Conservation (phyloP, 192 early-diverging fungal species). For the Ambispora gerdemannii region DNA sequence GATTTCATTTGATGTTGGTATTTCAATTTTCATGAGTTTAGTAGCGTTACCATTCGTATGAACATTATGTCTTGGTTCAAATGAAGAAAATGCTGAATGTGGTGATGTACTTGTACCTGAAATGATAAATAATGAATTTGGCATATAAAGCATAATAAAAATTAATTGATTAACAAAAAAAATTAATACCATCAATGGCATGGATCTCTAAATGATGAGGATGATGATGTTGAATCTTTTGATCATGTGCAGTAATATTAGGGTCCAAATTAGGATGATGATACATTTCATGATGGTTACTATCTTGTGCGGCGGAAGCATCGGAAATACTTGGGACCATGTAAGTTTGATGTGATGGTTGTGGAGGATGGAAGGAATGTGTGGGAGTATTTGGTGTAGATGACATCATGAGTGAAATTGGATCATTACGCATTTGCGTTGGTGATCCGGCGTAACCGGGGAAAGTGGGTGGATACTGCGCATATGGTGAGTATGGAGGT, state of each 20-base stretch:
- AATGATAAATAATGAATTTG: not conserved
- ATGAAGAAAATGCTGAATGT: conserved; percentile 27
- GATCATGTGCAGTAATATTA: conserved; percentile 11
- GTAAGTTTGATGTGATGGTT: conserved; percentile 32
- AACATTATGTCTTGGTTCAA: conserved; percentile 12
- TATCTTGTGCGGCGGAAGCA: conserved; percentile 32
- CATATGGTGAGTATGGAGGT: conserved; percentile 25
- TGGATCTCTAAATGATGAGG: conserved; percentile 15
- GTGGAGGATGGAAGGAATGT: conserved; percentile 16
- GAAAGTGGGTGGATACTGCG: conserved; percentile 25
- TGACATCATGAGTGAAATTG: conserved; percentile 13
- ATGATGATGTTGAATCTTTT: conserved; percentile 16
- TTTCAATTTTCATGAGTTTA: conserved; percentile 16
- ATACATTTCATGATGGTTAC: conserved; percentile 36
- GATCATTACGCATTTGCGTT: conserved; percentile 14
- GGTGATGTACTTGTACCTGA: not conserved
- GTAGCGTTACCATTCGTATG: not conserved
- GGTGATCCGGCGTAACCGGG: not conserved
- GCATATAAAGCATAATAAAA: too few species aligned
- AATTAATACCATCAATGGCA: conserved; percentile 7
- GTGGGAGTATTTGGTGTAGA: not conserved
- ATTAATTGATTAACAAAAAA: not conserved
- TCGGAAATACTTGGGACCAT: conserved; percentile 44
- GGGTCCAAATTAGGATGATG: conserved; percentile 11
- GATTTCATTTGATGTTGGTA: not conserved